A percentile compares a stretch with the other conserved stretches of the same genome.
These are phyloP conservation scores for Myriosclerotinia scirpicola DNA, from an alignment of 2,329 filamentous ascomycete species.

Conservation along the genomic window DNA sequence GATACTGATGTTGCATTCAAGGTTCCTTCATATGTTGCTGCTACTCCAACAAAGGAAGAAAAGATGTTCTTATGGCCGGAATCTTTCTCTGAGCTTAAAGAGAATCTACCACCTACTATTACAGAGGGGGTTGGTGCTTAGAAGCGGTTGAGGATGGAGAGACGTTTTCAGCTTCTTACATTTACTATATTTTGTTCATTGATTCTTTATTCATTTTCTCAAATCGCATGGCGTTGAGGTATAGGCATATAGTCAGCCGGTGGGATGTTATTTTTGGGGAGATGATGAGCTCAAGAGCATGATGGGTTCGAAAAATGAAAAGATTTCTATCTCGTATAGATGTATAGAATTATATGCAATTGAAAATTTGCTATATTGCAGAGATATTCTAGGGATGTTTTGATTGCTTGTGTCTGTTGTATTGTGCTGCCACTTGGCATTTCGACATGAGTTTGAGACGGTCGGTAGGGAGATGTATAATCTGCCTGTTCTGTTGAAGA, in stretches of 20 bases:
- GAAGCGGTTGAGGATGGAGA: neutral
- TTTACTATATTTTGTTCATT: neutral
- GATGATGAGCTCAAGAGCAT: neutral
- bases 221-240: conserved; percentile 12
- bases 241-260: neutral
- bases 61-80: conserved; percentile 65
- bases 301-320: neutral
- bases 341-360: neutral
- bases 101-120: conserved; percentile 6
- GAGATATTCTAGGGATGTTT: neutral
- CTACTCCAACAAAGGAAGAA: conserved; percentile 56
- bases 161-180: neutral
- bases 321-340: neutral
- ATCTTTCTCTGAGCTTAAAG: conserved; percentile 48
- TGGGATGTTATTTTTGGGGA: neutral
- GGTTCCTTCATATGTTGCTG: conserved; percentile 50
- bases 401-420: neutral
- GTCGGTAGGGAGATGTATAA: too few relatives aligned
- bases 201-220: neutral
- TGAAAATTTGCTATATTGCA: neutral
- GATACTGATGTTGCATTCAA: conserved; percentile 19
- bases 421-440: too few relatives aligned
- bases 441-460: too few relatives aligned
- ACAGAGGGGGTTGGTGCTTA: conserved; percentile 2
- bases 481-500: too few relatives aligned